phyloP scores from a whole-genome alignment of 164 flowering plant genomes.

The Stephania yunnanensis region DNA sequence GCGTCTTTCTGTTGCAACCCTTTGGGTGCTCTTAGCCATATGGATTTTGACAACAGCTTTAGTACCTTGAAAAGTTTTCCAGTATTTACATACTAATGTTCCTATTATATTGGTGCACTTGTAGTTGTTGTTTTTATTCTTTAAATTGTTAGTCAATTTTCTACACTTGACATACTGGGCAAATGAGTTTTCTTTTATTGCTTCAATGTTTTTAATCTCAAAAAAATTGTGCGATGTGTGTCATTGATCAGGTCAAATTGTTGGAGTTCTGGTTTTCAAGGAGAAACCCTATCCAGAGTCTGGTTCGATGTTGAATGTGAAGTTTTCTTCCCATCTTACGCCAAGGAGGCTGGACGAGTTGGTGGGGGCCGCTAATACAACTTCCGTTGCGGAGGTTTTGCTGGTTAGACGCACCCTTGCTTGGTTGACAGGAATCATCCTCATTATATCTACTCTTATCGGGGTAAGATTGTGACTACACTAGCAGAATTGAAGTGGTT shows the following conservation, averaged over 20 bases:
- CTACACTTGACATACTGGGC: background rate
- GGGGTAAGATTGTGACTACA: conserved; percentile 60
- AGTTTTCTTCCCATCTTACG: conserved; percentile 30
- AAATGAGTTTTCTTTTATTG: conserved; percentile 1
- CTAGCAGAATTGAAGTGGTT: background rate
- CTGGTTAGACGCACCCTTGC: conserved; percentile 77
- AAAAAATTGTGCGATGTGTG: background rate
- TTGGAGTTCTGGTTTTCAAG: conserved; percentile 47
- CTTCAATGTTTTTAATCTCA: background rate
- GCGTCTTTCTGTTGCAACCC: background rate
- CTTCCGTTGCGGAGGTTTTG: conserved; percentile 23
- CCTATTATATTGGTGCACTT: background rate
- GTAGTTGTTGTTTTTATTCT: background rate
- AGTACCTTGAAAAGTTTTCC: background rate
- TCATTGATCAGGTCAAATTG: conserved; percentile 63
- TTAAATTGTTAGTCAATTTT: background rate
- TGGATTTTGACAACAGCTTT: background rate
- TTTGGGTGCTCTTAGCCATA: background rate
- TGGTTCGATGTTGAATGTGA: conserved; percentile 39
- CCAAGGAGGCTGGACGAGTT: conserved; percentile 55
- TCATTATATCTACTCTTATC: conserved; percentile 66
- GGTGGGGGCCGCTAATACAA: conserved; percentile 13
- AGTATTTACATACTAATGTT: background rate
- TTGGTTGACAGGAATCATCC: conserved; percentile 89
- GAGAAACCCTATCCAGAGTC: conserved; percentile 25